A percentile compares a stretch with the other conserved stretches of the same genome.
Evolutionary conservation across 164 flowering plant genomes (phyloP).

Genomic region (Aristolochia contorta): DNA sequence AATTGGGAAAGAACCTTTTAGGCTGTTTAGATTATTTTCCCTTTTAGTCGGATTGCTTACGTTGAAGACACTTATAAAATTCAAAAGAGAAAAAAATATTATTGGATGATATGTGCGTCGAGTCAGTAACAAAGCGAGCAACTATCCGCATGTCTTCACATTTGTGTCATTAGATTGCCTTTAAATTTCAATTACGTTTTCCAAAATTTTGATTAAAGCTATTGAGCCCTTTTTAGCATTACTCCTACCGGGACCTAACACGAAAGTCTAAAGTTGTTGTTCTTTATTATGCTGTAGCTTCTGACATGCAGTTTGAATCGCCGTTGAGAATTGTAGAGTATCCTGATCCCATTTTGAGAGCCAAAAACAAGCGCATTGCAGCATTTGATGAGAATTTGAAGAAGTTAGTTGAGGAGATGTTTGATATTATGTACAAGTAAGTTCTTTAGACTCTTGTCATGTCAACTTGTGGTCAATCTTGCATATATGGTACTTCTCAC

Average conservation of each 20-base stretch:
- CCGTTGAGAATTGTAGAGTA: conserved; percentile 78
- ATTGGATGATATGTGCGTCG: not conserved
- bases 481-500: too few species aligned
- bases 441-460: conserved; percentile 7
- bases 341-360: conserved; percentile 78
- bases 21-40: too few species aligned
- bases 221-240: not conserved
- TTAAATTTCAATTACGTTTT: not conserved
- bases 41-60: too few species aligned
- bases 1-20: too few species aligned
- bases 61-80: too few species aligned
- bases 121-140: too few species aligned
- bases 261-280: not conserved
- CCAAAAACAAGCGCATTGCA: conserved; percentile 57
- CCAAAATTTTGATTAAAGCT: not conserved
- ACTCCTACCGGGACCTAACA: not conserved
- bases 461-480: not conserved
- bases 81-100: too few species aligned
- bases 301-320: conserved; percentile 55
- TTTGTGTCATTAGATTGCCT: too few species aligned
- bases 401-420: conserved; percentile 80
- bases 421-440: conserved; percentile 94
- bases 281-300: conserved; percentile 30
- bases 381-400: conserved; percentile 71
- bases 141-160: not conserved